Evolutionary conservation across 2,329 filamentous ascomycete genomes (phyloP).

Genomic region (Cercospora nicotianae): DNA sequence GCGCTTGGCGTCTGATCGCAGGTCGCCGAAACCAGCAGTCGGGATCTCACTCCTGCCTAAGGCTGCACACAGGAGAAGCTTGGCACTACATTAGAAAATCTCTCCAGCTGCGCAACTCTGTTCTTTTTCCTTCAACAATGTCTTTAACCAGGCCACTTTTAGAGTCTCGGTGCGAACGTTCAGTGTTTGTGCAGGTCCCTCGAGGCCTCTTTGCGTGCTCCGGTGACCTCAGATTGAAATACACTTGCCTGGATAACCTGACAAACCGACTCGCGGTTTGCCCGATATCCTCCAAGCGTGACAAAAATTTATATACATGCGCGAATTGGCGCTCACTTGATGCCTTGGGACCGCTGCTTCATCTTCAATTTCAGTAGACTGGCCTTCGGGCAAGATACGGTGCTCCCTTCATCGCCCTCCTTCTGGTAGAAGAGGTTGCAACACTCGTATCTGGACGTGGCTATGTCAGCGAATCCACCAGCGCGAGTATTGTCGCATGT

Average conservation of each 20-base stretch:
- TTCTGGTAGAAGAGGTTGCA: conserved; percentile 84
- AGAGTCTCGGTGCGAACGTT: conserved; percentile 98
- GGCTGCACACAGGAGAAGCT: background rate
- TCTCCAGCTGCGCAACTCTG: conserved; percentile 10
- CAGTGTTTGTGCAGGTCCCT: conserved; percentile 87
- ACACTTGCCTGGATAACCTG: conserved; percentile 57
- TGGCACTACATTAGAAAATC: conserved; percentile 6
- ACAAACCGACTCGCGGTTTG: conserved; percentile 30
- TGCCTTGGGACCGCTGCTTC: conserved; percentile 64
- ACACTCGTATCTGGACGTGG: conserved; percentile 67
- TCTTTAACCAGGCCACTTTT: conserved; percentile 80
- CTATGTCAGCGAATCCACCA: background rate
- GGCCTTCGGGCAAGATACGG: conserved; percentile 82
- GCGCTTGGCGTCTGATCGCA: conserved; percentile 9
- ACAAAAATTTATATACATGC: conserved; percentile 32
- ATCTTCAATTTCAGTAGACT: conserved; percentile 77
- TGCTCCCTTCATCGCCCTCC: conserved; percentile 72
- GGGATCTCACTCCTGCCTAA: background rate
- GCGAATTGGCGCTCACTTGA: conserved; percentile 22
- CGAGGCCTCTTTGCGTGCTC: conserved; percentile 87
- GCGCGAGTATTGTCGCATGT: background rate
- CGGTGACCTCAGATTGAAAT: conserved; percentile 83
- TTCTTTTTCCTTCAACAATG: conserved; percentile 62
- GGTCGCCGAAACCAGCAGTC: conserved; percentile 7
- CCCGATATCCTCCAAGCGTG: conserved; percentile 46